Percentiles rank a stretch among this genome's conserved stretches.
Conservation (phyloP, 345 rosid genomes). For the Pistacia vera region DNA sequence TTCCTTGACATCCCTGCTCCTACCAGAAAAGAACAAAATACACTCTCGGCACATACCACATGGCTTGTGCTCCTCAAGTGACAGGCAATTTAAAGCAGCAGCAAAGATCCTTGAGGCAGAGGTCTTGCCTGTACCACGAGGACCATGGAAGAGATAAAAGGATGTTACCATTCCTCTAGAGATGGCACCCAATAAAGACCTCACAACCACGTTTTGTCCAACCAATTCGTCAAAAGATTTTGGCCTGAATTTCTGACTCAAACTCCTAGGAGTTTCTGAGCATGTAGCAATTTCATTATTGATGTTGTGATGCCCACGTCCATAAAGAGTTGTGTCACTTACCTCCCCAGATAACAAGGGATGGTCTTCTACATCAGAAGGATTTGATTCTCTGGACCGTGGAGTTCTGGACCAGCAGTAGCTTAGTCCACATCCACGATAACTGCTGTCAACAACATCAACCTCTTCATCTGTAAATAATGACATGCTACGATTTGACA, state of each 20-base stretch:
- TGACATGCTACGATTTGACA: constrained; percentile 48
- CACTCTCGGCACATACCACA: constrained; percentile 92
- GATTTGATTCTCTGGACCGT: constrained; percentile 59
- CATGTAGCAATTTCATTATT: constrained; percentile 31
- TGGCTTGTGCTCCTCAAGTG: constrained; percentile 71
- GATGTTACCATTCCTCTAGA: constrained; percentile 75
- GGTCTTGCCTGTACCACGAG: constrained; percentile 94
- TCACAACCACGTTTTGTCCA: constrained; percentile 81
- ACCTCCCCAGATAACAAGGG: constrained; percentile 57
- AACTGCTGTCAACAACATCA: constrained; percentile 37
- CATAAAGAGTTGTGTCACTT: constrained; percentile 28
- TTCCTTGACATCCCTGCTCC: constrained; percentile 71
- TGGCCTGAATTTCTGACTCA: constrained; percentile 79
- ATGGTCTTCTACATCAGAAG: constrained; percentile 67
- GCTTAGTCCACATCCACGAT: constrained; percentile 66
- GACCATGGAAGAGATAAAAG: constrained; percentile 84
- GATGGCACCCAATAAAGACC: constrained; percentile 76
- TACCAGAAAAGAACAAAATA: constrained; percentile 59
- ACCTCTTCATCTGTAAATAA: constrained; percentile 53
- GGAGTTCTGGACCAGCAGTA: constrained; percentile 94
- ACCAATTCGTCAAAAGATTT: constrained; percentile 78
- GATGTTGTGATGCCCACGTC: constrained; percentile 35
- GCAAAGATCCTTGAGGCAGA: constrained; percentile 89
- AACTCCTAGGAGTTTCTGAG: constrained; percentile 60
- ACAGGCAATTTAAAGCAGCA: constrained; percentile 89